Base-by-base conservation (phyloP, 257 asterid species). In the Solanum medicagineum region DNA sequence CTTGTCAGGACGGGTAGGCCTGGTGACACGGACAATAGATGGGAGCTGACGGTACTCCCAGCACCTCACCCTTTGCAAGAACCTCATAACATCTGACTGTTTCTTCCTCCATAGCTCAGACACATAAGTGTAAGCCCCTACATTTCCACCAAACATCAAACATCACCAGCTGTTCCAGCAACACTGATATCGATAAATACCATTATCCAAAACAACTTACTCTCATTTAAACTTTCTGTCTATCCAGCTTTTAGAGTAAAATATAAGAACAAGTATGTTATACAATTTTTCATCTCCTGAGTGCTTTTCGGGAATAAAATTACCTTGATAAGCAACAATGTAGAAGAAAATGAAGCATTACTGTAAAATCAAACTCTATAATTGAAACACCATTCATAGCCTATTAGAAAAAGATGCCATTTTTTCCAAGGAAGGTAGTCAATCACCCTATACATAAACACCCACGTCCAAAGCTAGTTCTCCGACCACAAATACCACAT, bases 51-150 rank as follows among this genome's bases (percentile, higher is more conserved):
- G 83, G 47, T 77, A 77, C 83, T 77, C 83, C 83, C 83, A 77
- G 47, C 83, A 77, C 83, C 82, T 75, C 24, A 75, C 82, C 82
- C 62, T 75, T 51, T 75, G 82, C 62, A 75, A 51, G 24, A 75
- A 77, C 65, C 83, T 77, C 83, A 77, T 77, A 17, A 77, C 83
- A 77, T 77, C 83, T 26, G 83, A 77, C 83, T 77, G 83, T 45
- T 77, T 77, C 83, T 77, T 77, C 65, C 83, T 77, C 65, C 63
- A 51, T 77, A 77, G 83, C 83, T 77, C 83, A 5, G 65, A 77
- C 83, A 77, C 63, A 5, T 51, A 77, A 16, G 83, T 77, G 83
- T 51, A 77, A 51, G 83, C 83, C 20, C 83, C 83, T 77, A 10
- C 13, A 77, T 26, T 77, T 15, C 26, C 63, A 75, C 62, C 59